Percentiles rank a stretch among this genome's conserved stretches.
phyloP scores from a whole-genome alignment of 2,329 filamentous ascomycete genomes.

The Metarhizium rileyi region DNA sequence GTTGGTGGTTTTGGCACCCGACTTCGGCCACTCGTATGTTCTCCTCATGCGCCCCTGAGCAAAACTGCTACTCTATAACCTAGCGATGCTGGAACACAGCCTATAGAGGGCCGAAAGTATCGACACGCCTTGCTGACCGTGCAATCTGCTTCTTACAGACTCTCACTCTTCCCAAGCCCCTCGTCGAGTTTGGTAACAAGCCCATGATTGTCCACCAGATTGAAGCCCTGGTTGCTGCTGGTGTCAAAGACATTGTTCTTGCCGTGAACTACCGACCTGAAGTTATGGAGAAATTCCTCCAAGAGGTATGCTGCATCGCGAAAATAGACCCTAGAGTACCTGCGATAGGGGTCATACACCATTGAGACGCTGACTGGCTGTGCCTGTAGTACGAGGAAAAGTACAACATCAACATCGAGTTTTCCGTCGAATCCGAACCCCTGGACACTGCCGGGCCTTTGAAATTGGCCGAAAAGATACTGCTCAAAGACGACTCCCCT shows the following conservation, averaged over 20 bases:
- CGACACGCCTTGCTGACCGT: conserved; percentile 11
- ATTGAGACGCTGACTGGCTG: not conserved
- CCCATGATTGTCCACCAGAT: conserved; percentile 99
- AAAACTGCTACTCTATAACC: not conserved
- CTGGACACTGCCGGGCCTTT: conserved; percentile 90
- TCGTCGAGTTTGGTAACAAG: conserved; percentile 98
- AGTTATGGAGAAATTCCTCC: conserved; percentile 89
- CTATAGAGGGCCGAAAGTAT: not conserved
- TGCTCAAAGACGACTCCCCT: conserved; percentile 85
- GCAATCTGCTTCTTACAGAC: conserved; percentile 47
- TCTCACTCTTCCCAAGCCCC: conserved; percentile 89
- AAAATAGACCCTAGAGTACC: not conserved
- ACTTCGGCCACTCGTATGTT: conserved; percentile 81
- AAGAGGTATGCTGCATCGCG: conserved; percentile 53
- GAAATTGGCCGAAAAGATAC: conserved; percentile 86
- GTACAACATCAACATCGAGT: conserved; percentile 92
- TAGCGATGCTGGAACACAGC: not conserved
- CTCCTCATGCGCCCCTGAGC: not conserved
- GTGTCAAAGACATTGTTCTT: conserved; percentile 94
- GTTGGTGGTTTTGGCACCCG: conserved; percentile 98
- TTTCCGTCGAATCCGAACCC: conserved; percentile 93
- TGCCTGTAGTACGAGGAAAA: conserved; percentile 66
- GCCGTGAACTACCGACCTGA: conserved; percentile 98
- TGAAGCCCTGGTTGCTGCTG: conserved; percentile 83
- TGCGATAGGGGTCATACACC: not conserved